phyloP scores from a whole-genome alignment of 2,329 filamentous ascomycete genomes.

The Lasiodiplodia theobromae region DNA sequence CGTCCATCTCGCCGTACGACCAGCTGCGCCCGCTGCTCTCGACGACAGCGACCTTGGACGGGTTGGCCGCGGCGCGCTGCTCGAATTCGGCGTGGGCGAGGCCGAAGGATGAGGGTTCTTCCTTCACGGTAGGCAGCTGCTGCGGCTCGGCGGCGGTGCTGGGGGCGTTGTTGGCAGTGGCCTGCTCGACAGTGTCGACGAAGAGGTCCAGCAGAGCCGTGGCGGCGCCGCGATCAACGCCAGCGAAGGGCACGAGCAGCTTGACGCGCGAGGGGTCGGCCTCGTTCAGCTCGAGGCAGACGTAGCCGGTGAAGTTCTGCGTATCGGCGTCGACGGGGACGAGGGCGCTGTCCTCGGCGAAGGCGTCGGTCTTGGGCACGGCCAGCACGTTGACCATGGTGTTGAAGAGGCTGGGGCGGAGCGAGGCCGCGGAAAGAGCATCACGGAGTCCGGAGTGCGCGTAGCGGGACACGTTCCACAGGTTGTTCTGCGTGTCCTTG shows the following conservation, averaged over 20 bases:
- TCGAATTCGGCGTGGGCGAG: conserved; percentile 1
- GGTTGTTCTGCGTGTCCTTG: neutral
- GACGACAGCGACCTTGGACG: neutral
- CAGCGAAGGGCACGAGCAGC: no score
- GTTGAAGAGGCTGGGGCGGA: conserved; percentile 11
- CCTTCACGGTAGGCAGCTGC: neutral
- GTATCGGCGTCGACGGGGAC: neutral
- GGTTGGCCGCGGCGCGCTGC: neutral
- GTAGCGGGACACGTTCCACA: conserved; percentile 19
- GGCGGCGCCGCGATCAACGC: no score
- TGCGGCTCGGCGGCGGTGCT: neutral
- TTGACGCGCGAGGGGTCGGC: no score
- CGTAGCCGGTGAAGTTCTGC: neutral
- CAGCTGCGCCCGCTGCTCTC: neutral
- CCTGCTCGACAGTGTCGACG: neutral
- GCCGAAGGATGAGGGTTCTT: conserved; percentile 31
- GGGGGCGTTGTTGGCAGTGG: neutral
- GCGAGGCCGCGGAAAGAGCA: conserved; percentile 15
- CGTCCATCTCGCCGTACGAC: conserved; percentile 5
- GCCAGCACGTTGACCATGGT: conserved; percentile 1
- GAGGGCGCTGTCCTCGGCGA: neutral
- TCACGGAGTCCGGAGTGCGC: conserved; percentile 23
- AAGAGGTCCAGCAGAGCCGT: no score
- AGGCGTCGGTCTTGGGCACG: no score
- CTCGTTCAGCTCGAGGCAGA: no score